Evolutionary conservation across 2,329 filamentous ascomycete genomes (phyloP).

Genomic region (Colletotrichum echinochloae): DNA sequence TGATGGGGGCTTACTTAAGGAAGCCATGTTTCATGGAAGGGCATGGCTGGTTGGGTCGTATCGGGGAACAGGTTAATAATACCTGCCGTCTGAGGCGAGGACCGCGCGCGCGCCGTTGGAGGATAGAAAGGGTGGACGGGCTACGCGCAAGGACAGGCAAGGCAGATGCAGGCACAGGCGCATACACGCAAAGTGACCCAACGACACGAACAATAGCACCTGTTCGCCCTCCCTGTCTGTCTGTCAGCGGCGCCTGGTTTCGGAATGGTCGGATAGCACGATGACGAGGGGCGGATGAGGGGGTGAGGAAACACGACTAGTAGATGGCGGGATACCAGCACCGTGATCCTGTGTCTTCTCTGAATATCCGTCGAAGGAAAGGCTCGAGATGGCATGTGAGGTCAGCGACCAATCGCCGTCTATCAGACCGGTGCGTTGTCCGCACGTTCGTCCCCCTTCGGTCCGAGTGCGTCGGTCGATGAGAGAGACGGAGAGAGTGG

Average conservation of each 20-base stretch:
- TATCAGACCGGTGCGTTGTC: conserved; percentile 28
- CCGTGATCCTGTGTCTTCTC: conserved; percentile 13
- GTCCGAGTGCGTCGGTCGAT: conserved; percentile 24
- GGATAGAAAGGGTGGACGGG: background rate
- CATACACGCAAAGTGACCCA: background rate
- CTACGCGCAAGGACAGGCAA: conserved; percentile 30
- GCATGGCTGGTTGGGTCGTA: conserved; percentile 25
- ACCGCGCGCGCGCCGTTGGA: conserved; percentile 18
- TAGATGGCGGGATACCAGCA: conserved; percentile 20
- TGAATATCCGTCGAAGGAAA: conserved; percentile 19
- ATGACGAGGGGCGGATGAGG: conserved; percentile 6
- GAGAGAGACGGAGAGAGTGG: background rate
- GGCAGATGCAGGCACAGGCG: conserved; percentile 4
- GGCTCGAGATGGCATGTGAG: conserved; percentile 26
- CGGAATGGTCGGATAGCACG: conserved; percentile 31
- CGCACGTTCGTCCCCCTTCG: conserved; percentile 11
- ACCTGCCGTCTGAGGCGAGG: conserved; percentile 22
- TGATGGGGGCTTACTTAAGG: conserved; percentile 35
- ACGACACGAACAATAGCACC: conserved; percentile 1
- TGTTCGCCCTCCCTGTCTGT: conserved; percentile 6
- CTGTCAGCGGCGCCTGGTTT: conserved; percentile 32
- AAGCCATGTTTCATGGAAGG: conserved; percentile 40
- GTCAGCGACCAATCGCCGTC: conserved; percentile 25
- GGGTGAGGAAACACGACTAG: conserved; percentile 27
- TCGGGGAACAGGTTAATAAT: conserved; percentile 31